Percentiles rank a stretch among this genome's conserved stretches.
Conservation (phyloP, 176 grass and related monocot species). For the Ampelocalamus luodianensis region DNA sequence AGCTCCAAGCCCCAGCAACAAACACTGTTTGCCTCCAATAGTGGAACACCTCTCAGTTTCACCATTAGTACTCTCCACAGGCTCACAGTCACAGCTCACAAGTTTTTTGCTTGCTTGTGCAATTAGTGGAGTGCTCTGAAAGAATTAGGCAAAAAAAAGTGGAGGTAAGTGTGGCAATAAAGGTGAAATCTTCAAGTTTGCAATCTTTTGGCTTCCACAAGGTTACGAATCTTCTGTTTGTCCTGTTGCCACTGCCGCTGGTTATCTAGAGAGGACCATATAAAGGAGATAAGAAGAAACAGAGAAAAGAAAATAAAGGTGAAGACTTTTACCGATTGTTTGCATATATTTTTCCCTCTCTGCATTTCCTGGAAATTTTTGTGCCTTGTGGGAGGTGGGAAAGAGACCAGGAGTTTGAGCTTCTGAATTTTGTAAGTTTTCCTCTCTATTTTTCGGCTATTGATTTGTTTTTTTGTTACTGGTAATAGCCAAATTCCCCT, state of each 20-base stretch:
- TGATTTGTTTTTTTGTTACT: background rate
- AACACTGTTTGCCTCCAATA: conserved; percentile 25
- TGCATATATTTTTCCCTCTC: background rate
- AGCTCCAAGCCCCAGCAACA: background rate
- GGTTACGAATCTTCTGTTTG: conserved; percentile 47
- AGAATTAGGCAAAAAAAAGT: background rate
- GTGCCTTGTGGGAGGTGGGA: background rate
- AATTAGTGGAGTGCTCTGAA: conserved; percentile 28
- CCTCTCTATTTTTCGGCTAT: background rate
- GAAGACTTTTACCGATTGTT: conserved; percentile 25
- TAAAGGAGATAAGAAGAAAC: conserved; percentile 46
- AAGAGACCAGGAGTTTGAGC: background rate
- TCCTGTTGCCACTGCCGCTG: conserved; percentile 44
- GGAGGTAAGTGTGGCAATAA: background rate
- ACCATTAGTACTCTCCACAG: no score
- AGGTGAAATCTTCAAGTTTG: conserved; percentile 39
- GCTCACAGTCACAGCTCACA: background rate
- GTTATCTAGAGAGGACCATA: conserved; percentile 32
- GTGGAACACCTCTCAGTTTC: background rate
- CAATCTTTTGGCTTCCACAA: conserved; percentile 37
- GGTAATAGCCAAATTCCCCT: background rate
- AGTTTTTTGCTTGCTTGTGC: conserved; percentile 8
- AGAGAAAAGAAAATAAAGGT: conserved; percentile 18
- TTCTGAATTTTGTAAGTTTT: conserved; percentile 39
- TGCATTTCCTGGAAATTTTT: background rate